Evolutionary conservation across 495 filamentous ascomycete genomes (phyloP).

Genomic region (Hypomontagnella submonticulosa): DNA sequence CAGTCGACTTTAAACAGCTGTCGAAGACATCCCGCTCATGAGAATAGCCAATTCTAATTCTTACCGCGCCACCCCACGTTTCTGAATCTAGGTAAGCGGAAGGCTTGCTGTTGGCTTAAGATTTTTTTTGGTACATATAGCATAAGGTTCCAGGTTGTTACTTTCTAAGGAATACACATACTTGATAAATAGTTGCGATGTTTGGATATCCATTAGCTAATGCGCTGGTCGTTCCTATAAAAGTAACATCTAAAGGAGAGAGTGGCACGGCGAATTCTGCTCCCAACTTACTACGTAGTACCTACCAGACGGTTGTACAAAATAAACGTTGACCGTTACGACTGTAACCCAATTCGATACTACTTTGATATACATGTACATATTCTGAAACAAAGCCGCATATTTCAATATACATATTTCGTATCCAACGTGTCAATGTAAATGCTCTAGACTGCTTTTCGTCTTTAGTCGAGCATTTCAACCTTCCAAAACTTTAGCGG

Average conservation of each 20-base stretch:
- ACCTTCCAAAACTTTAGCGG: slow-evolving; percentile 15
- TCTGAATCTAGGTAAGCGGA: too few relatives aligned
- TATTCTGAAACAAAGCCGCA: slow-evolving; percentile 39
- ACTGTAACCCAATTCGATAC: slow-evolving; percentile 14
- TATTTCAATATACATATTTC: slow-evolving; percentile 24
- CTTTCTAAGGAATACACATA: too few relatives aligned
- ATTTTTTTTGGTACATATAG: too few relatives aligned
- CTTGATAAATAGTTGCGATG: too few relatives aligned
- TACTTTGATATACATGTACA: slow-evolving; percentile 25
- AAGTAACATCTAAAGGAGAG: neutral
- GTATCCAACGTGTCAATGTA: slow-evolving; percentile 23
- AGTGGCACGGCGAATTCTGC: neutral
- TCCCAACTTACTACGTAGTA: slow-evolving; percentile 5
- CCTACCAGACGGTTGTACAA: slow-evolving; percentile 15
- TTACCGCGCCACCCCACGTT: too few relatives aligned
- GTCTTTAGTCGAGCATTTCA: slow-evolving; percentile 12
- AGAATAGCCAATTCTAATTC: too few relatives aligned
- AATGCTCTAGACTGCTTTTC: slow-evolving; percentile 1
- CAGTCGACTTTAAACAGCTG: too few relatives aligned
- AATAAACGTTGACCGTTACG: slow-evolving; percentile 27
- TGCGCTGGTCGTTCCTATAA: too few relatives aligned
- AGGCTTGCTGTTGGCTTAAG: too few relatives aligned
- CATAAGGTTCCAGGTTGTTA: too few relatives aligned
- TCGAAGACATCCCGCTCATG: too few relatives aligned
- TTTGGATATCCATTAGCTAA: too few relatives aligned